phyloP scores from a whole-genome alignment of 352 stramenopile species.

The Phytophthora fragariae region DNA sequence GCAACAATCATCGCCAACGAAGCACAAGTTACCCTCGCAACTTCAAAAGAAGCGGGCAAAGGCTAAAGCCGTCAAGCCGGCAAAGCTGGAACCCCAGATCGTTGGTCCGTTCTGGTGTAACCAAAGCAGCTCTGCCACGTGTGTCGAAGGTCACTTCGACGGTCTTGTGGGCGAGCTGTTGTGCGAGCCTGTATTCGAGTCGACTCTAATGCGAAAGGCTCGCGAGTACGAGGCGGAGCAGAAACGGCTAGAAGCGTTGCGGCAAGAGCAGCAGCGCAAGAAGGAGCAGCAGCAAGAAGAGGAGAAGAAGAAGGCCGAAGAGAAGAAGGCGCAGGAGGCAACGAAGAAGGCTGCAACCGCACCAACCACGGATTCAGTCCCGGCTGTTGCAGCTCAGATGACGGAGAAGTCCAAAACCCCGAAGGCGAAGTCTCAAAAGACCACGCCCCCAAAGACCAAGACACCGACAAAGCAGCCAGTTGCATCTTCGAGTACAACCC shows the following conservation, averaged over 20 bases:
- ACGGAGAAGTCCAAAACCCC: conserved; percentile 1
- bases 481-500: not conserved
- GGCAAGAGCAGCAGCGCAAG: conserved; percentile 40
- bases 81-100: conserved; percentile 72
- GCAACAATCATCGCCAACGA: conserved; percentile 39
- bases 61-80: conserved; percentile 69
- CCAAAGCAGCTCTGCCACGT: not conserved
- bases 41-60: conserved; percentile 58
- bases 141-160: conserved; percentile 27
- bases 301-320: conserved; percentile 30
- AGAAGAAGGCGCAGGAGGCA: conserved; percentile 22
- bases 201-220: conserved; percentile 53
- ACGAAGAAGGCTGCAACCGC: conserved; percentile 1
- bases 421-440: conserved; percentile 9
- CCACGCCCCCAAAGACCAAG: conserved; percentile 18
- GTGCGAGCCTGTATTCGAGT: conserved; percentile 52
- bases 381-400: not conserved
- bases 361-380: not conserved
- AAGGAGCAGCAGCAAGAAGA: conserved; percentile 36
- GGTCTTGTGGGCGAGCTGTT: conserved; percentile 41
- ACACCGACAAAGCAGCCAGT: conserved; percentile 8
- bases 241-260: conserved; percentile 34
- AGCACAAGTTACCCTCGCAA: conserved; percentile 66
- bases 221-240: conserved; percentile 54
- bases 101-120: conserved; percentile 59